These are phyloP conservation scores for Pythium scleroteichum DNA, from an alignment of 352 stramenopile species.

Conservation along the genomic window DNA sequence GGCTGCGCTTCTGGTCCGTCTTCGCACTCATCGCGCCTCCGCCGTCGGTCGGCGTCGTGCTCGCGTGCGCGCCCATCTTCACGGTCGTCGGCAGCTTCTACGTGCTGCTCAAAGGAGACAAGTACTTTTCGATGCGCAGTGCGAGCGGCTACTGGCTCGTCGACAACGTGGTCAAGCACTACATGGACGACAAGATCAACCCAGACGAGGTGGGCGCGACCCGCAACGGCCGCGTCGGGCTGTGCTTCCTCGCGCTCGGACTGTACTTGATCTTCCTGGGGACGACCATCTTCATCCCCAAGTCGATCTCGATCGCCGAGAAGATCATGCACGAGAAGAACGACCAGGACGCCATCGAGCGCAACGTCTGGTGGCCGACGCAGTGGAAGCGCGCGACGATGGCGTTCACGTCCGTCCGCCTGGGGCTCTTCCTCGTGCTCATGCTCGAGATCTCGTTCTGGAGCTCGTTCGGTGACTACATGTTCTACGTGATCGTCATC, in stretches of 20 bases:
- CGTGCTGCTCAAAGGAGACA: constrained; percentile 62
- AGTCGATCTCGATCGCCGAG: constrained; percentile 88
- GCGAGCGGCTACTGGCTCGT: constrained; percentile 74
- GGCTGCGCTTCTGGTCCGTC: constrained; percentile 91
- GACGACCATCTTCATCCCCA: constrained; percentile 92
- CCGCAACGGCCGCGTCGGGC: constrained; percentile 87
- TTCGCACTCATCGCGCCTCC: constrained; percentile 91
- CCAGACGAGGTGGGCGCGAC: constrained; percentile 61
- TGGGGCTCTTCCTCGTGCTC: constrained; percentile 92
- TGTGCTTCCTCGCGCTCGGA: constrained; percentile 93
- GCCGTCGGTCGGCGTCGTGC: constrained; percentile 85
- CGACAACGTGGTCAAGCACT: constrained; percentile 84
- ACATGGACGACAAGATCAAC: constrained; percentile 84
- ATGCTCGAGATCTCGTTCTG: constrained; percentile 97
- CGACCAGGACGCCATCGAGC: constrained; percentile 59
- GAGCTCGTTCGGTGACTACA: constrained; percentile 92
- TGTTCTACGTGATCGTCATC: constrained; percentile 96
- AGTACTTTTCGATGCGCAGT: constrained; percentile 32
- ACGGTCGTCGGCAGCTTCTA: constrained; percentile 69
- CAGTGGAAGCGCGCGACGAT: constrained; percentile 96
- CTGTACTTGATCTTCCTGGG: constrained; percentile 85
- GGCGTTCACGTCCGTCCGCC: constrained; percentile 91
- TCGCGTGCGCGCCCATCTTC: constrained; percentile 88
- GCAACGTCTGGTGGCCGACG: constrained; percentile 87
- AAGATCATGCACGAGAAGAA: constrained; percentile 86